A percentile compares a stretch with the other conserved stretches of the same genome.
Conservation (phyloP, 1,139 yeast species). For the Kodamaea anthophila region DNA sequence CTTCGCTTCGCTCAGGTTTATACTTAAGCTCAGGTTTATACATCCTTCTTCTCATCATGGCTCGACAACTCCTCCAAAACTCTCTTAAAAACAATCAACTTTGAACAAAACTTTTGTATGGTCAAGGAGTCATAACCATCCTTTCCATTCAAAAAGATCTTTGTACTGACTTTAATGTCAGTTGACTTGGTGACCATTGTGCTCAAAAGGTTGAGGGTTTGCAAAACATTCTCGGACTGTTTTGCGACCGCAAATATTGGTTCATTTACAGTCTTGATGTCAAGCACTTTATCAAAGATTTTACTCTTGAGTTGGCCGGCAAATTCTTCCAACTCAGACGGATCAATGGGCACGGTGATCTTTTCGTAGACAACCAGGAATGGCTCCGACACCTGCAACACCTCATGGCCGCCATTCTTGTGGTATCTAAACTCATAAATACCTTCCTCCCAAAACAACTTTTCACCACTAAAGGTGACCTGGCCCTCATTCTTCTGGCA, state of each 20-base stretch:
- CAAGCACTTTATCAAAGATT: slow-evolving; percentile 30
- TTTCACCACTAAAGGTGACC: slow-evolving; percentile 45
- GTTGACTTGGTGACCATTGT: slow-evolving; percentile 32
- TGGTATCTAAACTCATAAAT: slow-evolving; percentile 76
- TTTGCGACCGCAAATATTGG: slow-evolving; percentile 24
- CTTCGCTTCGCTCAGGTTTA: too few relatives aligned
- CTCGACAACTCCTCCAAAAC: slow-evolving; percentile 40
- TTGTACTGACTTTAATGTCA: slow-evolving; percentile 33
- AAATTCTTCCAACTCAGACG: slow-evolving; percentile 18
- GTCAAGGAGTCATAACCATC: slow-evolving; percentile 18
- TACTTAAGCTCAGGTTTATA: too few relatives aligned
- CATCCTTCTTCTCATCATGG: slow-evolving; percentile 17
- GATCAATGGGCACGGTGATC: slow-evolving; percentile 30
- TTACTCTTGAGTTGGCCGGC: slow-evolving; percentile 25
- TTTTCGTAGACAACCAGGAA: slow-evolving; percentile 51
- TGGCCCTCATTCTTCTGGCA: slow-evolving; percentile 40
- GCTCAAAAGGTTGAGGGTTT: slow-evolving; percentile 29
- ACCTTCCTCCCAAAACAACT: slow-evolving; percentile 65
- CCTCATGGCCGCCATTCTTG: slow-evolving; percentile 64
- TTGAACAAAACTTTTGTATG: slow-evolving; percentile 30
- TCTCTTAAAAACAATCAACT: slow-evolving; percentile 36
- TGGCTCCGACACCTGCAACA: slow-evolving; percentile 61
- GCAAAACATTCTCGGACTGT: slow-evolving; percentile 24
- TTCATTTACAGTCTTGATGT: slow-evolving; percentile 21
- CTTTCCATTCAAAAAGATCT: slow-evolving; percentile 33